Evolutionary conservation across 371 early-diverging fungal genomes (phyloP).

Genomic region (Circinella umbellata): DNA sequence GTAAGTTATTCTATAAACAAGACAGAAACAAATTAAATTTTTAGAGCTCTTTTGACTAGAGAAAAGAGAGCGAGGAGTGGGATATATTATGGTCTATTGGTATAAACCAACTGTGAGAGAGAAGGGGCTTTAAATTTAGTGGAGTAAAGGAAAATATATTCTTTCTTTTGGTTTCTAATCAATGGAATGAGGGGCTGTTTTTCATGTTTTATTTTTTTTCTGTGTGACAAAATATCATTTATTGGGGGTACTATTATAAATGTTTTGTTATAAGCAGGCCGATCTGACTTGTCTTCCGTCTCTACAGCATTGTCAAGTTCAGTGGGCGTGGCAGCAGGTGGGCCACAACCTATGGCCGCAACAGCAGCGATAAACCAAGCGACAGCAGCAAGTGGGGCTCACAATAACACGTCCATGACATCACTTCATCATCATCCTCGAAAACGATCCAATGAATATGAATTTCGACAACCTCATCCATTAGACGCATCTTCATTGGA

Average conservation of each 20-base stretch:
- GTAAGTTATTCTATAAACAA: slow-evolving; percentile 18
- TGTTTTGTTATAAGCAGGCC: slow-evolving; percentile 15
- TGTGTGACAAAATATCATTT: neutral
- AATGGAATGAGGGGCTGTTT: neutral
- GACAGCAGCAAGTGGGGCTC: neutral
- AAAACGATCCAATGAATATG: slow-evolving; percentile 22
- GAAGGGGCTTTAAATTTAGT: no score
- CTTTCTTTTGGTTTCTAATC: slow-evolving; percentile 1
- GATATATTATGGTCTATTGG: no score
- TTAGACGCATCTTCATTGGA: slow-evolving; percentile 18
- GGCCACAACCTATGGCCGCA: neutral
- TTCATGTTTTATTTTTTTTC: slow-evolving; percentile 1
- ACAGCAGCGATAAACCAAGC: neutral
- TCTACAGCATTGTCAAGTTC: slow-evolving; percentile 11
- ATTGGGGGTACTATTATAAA: no score
- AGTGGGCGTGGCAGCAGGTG: slow-evolving; percentile 3
- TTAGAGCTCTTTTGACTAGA: neutral
- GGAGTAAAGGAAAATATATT: neutral
- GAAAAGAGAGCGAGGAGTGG: no score
- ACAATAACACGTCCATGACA: slow-evolving; percentile 14
- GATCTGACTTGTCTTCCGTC: slow-evolving; percentile 16
- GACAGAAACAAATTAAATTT: neutral
- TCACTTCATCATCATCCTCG: slow-evolving; percentile 18
- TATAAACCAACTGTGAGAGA: no score
- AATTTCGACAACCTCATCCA: slow-evolving; percentile 17